These are phyloP conservation scores for Geotrichum reessii DNA, from an alignment of 1,139 yeast genomes.

Conservation along the genomic window DNA sequence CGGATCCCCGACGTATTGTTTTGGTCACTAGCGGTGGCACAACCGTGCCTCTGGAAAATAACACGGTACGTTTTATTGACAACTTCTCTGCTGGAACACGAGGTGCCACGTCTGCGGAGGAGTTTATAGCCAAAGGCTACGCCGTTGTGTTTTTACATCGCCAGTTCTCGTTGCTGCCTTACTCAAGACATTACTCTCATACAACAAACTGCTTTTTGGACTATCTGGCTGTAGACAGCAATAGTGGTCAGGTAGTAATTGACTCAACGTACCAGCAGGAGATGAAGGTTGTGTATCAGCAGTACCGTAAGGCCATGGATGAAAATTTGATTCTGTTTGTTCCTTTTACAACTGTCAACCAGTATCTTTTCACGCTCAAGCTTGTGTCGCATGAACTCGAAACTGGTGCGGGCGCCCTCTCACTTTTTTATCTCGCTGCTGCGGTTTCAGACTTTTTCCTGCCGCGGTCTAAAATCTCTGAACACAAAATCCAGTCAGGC, in stretches of 20 bases:
- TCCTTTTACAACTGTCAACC: conserved; percentile 94
- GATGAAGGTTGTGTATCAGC: conserved; percentile 59
- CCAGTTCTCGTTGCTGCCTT: conserved; percentile 86
- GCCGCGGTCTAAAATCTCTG: conserved; percentile 79
- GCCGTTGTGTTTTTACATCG: conserved; percentile 91
- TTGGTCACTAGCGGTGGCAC: conserved; percentile 65
- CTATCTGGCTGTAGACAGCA: conserved; percentile 48
- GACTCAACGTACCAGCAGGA: conserved; percentile 55
- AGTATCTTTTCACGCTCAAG: conserved; percentile 78
- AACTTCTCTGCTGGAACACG: conserved; percentile 97
- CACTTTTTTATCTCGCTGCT: conserved; percentile 83
- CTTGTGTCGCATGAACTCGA: conserved; percentile 58
- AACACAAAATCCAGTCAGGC: conserved; percentile 88
- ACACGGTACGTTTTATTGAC: conserved; percentile 93
- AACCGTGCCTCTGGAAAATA: conserved; percentile 93
- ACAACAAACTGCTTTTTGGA: conserved; percentile 82
- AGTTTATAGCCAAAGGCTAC: conserved; percentile 75
- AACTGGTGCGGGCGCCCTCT: conserved; percentile 32
- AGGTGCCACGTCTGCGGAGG: conserved; percentile 94
- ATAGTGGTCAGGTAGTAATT: conserved; percentile 38
- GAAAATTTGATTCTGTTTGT: conserved; percentile 58
- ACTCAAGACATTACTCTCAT: conserved; percentile 81
- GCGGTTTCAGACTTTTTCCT: conserved; percentile 95
- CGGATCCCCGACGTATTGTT: conserved; percentile 34
- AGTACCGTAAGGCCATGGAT: conserved; percentile 58